Evolutionary conservation across 2,329 filamentous ascomycete genomes (phyloP).

Genomic region (Sphaceloma murrayae): DNA sequence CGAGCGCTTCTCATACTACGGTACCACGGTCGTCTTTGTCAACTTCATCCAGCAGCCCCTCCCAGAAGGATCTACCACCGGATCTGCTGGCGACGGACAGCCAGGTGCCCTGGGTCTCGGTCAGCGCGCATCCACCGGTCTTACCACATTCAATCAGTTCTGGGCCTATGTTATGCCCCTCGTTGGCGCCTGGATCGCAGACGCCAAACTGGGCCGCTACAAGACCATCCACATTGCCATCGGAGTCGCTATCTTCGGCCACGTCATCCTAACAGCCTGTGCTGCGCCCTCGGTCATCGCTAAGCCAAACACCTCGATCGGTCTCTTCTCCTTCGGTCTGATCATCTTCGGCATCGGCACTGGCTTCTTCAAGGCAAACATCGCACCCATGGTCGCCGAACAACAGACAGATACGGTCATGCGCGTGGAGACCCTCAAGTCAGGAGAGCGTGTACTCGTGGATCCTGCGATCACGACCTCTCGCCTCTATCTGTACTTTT

Average conservation of each 20-base stretch:
- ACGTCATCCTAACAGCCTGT: slow-evolving; percentile 56
- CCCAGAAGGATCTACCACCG: slow-evolving; percentile 30
- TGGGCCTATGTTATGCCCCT: slow-evolving; percentile 42
- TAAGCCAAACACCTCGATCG: slow-evolving; percentile 47
- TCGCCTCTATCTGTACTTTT: slow-evolving; percentile 54
- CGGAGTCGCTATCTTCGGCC: slow-evolving; percentile 54
- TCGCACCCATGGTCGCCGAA: slow-evolving; percentile 44
- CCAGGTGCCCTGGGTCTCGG: slow-evolving; percentile 33
- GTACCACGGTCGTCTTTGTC: slow-evolving; percentile 39
- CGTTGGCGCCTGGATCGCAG: slow-evolving; percentile 46
- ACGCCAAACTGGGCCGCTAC: slow-evolving; percentile 61
- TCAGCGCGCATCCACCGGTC: slow-evolving; percentile 36
- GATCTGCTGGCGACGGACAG: slow-evolving; percentile 31
- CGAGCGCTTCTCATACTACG: slow-evolving; percentile 37
- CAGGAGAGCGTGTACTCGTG: slow-evolving; percentile 38
- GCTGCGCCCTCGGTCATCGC: slow-evolving; percentile 55
- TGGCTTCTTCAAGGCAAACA: slow-evolving; percentile 74
- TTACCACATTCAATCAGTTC: slow-evolving; percentile 41
- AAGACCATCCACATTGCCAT: slow-evolving; percentile 60
- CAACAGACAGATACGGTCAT: slow-evolving; percentile 37
- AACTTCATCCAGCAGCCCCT: slow-evolving; percentile 37
- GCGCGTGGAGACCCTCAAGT: slow-evolving; percentile 33
- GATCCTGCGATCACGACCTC: slow-evolving; percentile 41
- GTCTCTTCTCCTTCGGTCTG: slow-evolving; percentile 53
- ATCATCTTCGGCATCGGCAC: slow-evolving; percentile 65